These are phyloP conservation scores for Tuber magnatum DNA, from an alignment of 495 filamentous ascomycete genomes.

Conservation along the genomic window DNA sequence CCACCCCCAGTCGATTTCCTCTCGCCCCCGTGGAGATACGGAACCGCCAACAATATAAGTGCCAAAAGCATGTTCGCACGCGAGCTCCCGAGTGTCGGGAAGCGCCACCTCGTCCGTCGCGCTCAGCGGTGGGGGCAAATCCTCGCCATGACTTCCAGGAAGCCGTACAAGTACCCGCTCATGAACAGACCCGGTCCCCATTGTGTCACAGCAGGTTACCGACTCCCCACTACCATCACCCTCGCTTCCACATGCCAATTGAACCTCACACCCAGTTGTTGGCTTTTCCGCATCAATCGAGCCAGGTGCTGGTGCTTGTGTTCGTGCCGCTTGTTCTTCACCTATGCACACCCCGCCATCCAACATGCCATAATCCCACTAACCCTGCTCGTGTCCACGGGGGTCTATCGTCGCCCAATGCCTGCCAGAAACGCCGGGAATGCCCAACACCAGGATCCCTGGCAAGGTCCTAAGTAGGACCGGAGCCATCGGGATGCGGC, in stretches of 20 bases:
- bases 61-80: background rate
- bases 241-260: background rate
- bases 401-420: conserved; percentile 9
- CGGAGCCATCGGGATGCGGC: conserved; percentile 36
- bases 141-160: background rate
- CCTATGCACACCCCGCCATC: conserved; percentile 14
- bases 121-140: background rate
- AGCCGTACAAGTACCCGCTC: background rate
- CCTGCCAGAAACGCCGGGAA: conserved; percentile 27
- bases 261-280: background rate
- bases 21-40: background rate
- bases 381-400: conserved; percentile 14
- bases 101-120: background rate
- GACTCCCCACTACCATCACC: background rate
- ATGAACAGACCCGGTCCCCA: background rate
- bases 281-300: background rate
- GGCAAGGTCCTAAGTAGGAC: conserved; percentile 31
- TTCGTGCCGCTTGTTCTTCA: background rate
- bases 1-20: background rate
- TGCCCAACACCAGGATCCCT: conserved; percentile 29
- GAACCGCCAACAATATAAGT: background rate
- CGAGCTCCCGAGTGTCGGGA: background rate
- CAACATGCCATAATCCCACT: conserved; percentile 22
- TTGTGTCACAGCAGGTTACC: background rate
- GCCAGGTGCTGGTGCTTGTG: background rate